Evolutionary conservation across 331 rosid genomes (phyloP).

Genomic region (Phaseolus coccineus): DNA sequence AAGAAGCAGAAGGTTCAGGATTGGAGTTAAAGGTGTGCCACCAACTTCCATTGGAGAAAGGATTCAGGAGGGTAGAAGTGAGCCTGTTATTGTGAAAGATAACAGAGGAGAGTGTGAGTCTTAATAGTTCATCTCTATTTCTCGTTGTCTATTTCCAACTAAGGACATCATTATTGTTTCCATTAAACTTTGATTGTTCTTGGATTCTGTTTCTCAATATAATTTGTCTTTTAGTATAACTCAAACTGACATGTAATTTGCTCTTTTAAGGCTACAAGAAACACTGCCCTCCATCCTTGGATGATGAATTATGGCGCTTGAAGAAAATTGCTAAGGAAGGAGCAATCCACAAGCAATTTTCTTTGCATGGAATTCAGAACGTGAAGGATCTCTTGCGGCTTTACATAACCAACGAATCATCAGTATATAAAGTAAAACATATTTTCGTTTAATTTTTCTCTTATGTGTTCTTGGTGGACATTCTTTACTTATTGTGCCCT

Average conservation of each 20-base stretch:
- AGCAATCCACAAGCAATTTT: constrained; percentile 45
- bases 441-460: constrained; percentile 9
- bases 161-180: background rate
- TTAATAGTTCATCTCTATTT: background rate
- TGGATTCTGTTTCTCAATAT: constrained; percentile 4
- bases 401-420: constrained; percentile 44
- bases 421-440: constrained; percentile 53
- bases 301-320: constrained; percentile 78
- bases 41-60: constrained; percentile 33
- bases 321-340: constrained; percentile 67
- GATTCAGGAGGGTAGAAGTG: constrained; percentile 71
- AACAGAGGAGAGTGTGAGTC: constrained; percentile 82
- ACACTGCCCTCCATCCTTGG: constrained; percentile 66
- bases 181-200: constrained; percentile 11
- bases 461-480: background rate
- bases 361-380: constrained; percentile 34
- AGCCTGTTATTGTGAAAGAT: constrained; percentile 74
- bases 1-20: constrained; percentile 56
- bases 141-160: background rate
- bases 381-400: constrained; percentile 65
- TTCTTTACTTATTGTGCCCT: background rate
- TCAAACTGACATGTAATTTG: constrained; percentile 37
- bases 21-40: constrained; percentile 64
- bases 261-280: constrained; percentile 66
- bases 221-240: constrained; percentile 19